A percentile compares a stretch with the other conserved stretches of the same genome.
Conservation (phyloP, 257 asterid genomes). For the Solanum ossicruentum region DNA sequence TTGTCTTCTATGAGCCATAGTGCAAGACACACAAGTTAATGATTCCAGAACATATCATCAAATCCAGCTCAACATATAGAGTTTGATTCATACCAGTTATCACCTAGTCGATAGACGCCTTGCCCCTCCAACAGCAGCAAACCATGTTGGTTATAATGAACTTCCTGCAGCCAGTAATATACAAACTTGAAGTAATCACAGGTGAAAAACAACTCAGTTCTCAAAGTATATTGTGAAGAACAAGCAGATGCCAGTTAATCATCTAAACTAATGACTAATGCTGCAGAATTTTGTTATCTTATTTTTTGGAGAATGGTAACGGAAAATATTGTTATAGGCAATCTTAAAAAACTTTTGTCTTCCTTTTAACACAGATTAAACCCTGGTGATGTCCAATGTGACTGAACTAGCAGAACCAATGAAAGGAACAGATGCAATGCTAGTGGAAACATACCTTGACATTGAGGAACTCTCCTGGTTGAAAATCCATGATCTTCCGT, state of each 20-base stretch:
- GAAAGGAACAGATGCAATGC: background rate
- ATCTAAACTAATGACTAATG: background rate
- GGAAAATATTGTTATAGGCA: background rate
- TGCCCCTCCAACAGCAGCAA: conserved; percentile 88
- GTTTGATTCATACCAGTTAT: conserved; percentile 59
- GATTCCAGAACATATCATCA: background rate
- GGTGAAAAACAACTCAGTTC: background rate
- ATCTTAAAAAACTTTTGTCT: background rate
- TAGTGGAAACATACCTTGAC: conserved; percentile 54
- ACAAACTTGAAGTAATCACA: background rate
- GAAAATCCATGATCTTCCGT: conserved; percentile 93
- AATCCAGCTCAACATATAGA: background rate
- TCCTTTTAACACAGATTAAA: background rate
- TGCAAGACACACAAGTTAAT: background rate
- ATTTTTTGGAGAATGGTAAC: background rate
- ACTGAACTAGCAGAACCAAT: background rate
- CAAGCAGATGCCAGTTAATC: background rate
- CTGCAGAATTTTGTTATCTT: background rate
- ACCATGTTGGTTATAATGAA: conserved; percentile 94
- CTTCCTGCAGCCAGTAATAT: conserved; percentile 48
- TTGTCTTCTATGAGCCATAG: background rate
- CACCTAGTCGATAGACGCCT: conserved; percentile 87
- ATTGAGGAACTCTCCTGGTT: conserved; percentile 92
- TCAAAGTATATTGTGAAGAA: background rate
- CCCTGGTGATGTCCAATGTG: background rate